Conservation (phyloP, 768 basidiomycete genomes). For the Gyrodon lividus region DNA sequence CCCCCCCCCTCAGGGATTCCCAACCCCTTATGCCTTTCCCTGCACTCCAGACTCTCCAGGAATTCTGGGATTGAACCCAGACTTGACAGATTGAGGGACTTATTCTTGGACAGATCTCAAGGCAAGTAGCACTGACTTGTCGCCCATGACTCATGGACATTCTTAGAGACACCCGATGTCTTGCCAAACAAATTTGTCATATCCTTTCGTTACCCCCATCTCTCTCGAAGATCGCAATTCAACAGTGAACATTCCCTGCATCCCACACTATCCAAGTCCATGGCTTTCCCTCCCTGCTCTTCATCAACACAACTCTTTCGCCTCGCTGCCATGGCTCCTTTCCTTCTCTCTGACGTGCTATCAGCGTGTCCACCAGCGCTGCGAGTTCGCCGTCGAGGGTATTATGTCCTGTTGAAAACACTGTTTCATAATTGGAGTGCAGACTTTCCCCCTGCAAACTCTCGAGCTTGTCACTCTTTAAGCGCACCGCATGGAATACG, state of each 20-base stretch:
- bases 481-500: constrained; percentile 7
- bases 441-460: neutral
- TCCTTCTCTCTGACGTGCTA: constrained; percentile 1
- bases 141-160: neutral
- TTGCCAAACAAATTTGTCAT: neutral
- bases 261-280: constrained; percentile 20
- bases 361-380: neutral
- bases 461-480: neutral
- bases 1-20: no score
- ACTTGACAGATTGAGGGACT: no score
- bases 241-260: constrained; percentile 5
- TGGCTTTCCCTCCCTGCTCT: neutral
- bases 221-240: neutral
- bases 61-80: no score
- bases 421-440: neutral
- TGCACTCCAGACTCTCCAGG: no score
- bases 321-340: constrained; percentile 7
- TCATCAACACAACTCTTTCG: constrained; percentile 1
- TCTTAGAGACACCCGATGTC: neutral
- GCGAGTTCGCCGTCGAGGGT: constrained; percentile 10
- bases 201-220: neutral
- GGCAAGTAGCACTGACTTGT: no score
- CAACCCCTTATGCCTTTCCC: no score
- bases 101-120: neutral
- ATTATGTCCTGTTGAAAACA: constrained; percentile 11